Conservation (phyloP, 2,329 filamentous ascomycete species). For the Acephala macrosclerotiorum region DNA sequence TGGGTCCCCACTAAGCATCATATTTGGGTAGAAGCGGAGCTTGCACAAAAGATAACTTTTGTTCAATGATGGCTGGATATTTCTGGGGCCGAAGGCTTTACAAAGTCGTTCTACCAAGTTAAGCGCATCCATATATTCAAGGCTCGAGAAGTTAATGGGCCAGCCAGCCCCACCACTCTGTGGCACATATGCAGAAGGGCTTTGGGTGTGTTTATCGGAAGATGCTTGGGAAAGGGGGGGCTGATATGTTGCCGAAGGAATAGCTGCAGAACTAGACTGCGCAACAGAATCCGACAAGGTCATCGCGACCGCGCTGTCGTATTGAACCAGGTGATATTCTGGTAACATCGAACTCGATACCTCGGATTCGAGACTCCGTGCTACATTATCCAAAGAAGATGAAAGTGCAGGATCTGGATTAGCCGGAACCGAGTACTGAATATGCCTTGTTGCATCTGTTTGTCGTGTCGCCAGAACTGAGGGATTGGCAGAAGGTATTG, state of each 20-base stretch:
- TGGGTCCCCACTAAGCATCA: slow-evolving; percentile 26
- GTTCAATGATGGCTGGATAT: slow-evolving; percentile 23
- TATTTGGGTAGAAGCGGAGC: slow-evolving; percentile 30
- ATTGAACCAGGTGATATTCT: too few species aligned
- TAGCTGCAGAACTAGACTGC: background rate
- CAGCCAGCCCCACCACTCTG: background rate
- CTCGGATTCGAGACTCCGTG: too few species aligned
- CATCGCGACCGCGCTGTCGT: too few species aligned
- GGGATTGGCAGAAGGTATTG: background rate
- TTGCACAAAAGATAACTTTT: slow-evolving; percentile 29
- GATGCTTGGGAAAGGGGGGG: too few species aligned
- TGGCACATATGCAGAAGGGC: background rate
- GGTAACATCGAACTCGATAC: too few species aligned
- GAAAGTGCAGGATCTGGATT: background rate
- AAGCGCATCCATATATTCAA: background rate
- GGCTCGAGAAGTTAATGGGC: background rate
- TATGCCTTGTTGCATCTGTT: background rate
- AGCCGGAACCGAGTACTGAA: background rate
- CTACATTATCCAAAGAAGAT: too few species aligned
- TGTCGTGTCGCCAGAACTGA: too few species aligned
- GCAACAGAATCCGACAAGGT: background rate
- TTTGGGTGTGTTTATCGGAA: too few species aligned
- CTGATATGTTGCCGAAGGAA: too few species aligned
- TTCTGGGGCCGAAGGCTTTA: slow-evolving; percentile 25
- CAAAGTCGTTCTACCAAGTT: too few species aligned